Percentiles rank a stretch among this genome's conserved stretches.
These are phyloP conservation scores for Thielaviopsis ethacetica DNA, from an alignment of 2,329 filamentous ascomycete genomes.

Conservation along the genomic window DNA sequence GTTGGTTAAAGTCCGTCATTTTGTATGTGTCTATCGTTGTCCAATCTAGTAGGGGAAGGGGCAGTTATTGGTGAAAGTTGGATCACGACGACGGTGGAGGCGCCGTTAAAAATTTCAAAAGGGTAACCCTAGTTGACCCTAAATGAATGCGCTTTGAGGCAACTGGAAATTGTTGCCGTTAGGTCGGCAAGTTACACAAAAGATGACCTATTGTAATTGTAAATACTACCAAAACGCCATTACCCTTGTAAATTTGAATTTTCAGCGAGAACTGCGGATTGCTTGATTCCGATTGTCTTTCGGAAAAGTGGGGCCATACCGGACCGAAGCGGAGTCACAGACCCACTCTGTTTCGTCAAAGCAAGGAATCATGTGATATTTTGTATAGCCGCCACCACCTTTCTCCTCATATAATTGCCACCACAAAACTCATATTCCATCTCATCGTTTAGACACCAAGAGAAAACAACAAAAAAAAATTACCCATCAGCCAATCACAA, in stretches of 20 bases:
- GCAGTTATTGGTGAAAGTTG: not conserved
- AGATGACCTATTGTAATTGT: not conserved
- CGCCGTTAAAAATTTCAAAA: not conserved
- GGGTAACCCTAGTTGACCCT: not conserved
- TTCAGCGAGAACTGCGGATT: not conserved
- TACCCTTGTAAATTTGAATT: not conserved
- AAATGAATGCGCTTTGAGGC: not conserved
- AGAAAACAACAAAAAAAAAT: not conserved
- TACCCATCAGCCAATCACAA: not conserved
- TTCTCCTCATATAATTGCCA: not conserved
- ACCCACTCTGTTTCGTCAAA: not conserved
- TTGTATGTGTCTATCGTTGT: not conserved
- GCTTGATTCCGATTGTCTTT: not conserved
- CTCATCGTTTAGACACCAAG: not conserved
- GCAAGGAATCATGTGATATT: not conserved
- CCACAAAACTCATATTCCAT: not conserved
- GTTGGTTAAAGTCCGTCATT: conserved; percentile 26
- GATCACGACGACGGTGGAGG: not conserved
- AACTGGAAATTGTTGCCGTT: not conserved
- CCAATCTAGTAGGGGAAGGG: not conserved
- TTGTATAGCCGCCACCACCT: not conserved
- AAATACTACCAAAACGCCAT: not conserved
- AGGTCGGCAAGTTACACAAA: no score
- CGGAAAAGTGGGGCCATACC: not conserved
- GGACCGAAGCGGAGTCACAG: not conserved